These are phyloP conservation scores for Gentiana straminea DNA, from an alignment of 257 asterid species.

Conservation along the genomic window DNA sequence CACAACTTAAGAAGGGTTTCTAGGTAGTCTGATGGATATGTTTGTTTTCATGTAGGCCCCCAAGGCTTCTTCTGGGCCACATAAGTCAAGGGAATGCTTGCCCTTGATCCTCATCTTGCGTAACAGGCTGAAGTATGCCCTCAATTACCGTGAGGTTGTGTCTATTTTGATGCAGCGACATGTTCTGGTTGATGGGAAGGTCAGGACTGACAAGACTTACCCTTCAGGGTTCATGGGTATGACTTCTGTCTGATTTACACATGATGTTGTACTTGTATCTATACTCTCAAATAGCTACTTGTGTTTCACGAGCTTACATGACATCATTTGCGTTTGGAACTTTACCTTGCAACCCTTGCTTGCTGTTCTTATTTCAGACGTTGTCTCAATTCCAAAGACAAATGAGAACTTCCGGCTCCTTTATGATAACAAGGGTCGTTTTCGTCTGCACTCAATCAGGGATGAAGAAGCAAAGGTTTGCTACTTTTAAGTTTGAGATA, in stretches of 20 bases:
- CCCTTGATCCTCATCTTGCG: slow-evolving; percentile 59
- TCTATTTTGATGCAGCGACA: slow-evolving; percentile 68
- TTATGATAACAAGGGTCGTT: slow-evolving; percentile 73
- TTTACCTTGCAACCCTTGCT: neutral
- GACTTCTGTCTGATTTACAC: neutral
- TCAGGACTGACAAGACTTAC: slow-evolving; percentile 66
- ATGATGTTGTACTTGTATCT: neutral
- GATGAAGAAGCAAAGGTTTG: slow-evolving; percentile 70
- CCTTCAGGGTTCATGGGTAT: slow-evolving; percentile 79
- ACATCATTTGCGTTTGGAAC: neutral
- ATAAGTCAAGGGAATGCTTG: slow-evolving; percentile 75
- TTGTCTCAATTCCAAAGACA: slow-evolving; percentile 69
- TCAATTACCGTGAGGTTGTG: slow-evolving; percentile 54
- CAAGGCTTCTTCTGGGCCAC: slow-evolving; percentile 77
- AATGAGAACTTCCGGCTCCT: slow-evolving; percentile 68
- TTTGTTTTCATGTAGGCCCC: slow-evolving; percentile 38
- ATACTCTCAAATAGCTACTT: neutral
- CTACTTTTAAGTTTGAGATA: neutral
- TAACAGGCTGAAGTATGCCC: slow-evolving; percentile 62
- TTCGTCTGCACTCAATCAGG: slow-evolving; percentile 59
- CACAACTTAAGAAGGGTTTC: no score
- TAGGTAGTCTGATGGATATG: neutral
- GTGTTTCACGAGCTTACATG: neutral
- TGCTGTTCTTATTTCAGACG: slow-evolving; percentile 28
- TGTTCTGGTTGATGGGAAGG: slow-evolving; percentile 64